Base-by-base conservation (phyloP, 179 eudicot genomes). In the Corrigiola litoralis region DNA sequence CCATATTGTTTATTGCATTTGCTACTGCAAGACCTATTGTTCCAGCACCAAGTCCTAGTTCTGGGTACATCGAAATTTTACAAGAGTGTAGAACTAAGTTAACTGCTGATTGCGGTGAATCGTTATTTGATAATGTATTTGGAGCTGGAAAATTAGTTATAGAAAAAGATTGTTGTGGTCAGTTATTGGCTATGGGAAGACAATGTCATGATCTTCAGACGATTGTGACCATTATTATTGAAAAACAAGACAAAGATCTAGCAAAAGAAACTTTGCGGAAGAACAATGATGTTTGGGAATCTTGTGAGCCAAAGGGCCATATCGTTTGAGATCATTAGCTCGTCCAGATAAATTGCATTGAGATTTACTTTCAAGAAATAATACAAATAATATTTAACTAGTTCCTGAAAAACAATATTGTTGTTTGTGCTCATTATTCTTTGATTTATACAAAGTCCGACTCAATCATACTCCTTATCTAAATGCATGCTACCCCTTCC, bases 211-310 rank as follows among this genome's bases (percentile, higher is more conserved):
- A 23, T 6, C 32, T 32, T 55, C 17, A 31, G 17, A 55, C 60
- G 18, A 1, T 5, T 31, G 17, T 55, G 14, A 5, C 60, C 0
- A 6, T 55, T 17, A 2, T 14, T 1, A 18, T n/a, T 55, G 25
- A 33, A 55, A 6, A 55, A 18, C 25, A 4, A 2, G 60, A 55
- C 6, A 12, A 29, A 1, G 33, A 31, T n/a, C 41, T 55, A 1
- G 6, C 23, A 17, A 55, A 36, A 33, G n/a, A n/a, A n/a, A n/a
- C n/a, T n/a, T n/a, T n/a, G n/a, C n/a, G n/a, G n/a, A n/a, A n/a
- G n/a, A 55, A 32, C 23, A 32, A 72, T 23, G 17, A 66, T 58
- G 17, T 72, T 66, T n/a, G 67, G 71, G 2, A 28, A 20, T 5
- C 11, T n/a, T 0, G 71, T 41, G 8, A 41, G 61, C 6, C 44